Base-by-base conservation (phyloP, 1,284 basidiomycete genomes). In the Trichosporon faecale region DNA sequence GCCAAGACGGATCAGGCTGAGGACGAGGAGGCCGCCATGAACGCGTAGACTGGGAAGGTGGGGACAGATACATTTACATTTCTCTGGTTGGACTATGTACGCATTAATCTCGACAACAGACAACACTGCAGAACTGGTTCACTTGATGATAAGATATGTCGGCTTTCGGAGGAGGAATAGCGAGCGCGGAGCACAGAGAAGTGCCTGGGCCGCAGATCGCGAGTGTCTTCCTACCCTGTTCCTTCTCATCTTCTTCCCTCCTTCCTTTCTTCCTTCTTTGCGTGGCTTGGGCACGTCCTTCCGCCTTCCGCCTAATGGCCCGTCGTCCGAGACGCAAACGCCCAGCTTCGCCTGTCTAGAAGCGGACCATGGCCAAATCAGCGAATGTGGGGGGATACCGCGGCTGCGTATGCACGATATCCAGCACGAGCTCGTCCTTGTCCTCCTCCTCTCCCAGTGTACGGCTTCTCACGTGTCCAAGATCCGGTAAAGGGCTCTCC, bases 11-110 rank as follows among this genome's bases (percentile, higher is more conserved):
- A 46, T 14, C n/a, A n/a, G n/a, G n/a, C n/a, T n/a, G 68, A 66
- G 40, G 67, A 71, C 64, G 74, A 75, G 69, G 74, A 73, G 72
- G 65, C 67, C 0, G 66, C 67, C 35, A 69, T 72, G 71, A 74
- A 74, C 66, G 67, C 66, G 18, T 70, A 73, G 69, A 21, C 23
- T 33, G 29, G 46, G 16, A 35, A 29, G 31, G 66, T 2, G 27
- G 52, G 44, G 18, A 3, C 3, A 4, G 18, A n/a, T 46, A 21
- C 18, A n/a, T 2, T 46, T 52, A 52, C 49, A 25, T 52, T 52
- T 21, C 21, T 21, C 7, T 18, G 44, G 44, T 5, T 52, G n/a
- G 49, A 23, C 49, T 52, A 52, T 52, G 49, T 52, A 52, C 49
- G 49, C 49, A 52, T 52, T 52, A 52, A 11, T 52, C 49, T 46